Conservation (phyloP, 2,329 filamentous ascomycete species). For the Pseudocercospora musae region DNA sequence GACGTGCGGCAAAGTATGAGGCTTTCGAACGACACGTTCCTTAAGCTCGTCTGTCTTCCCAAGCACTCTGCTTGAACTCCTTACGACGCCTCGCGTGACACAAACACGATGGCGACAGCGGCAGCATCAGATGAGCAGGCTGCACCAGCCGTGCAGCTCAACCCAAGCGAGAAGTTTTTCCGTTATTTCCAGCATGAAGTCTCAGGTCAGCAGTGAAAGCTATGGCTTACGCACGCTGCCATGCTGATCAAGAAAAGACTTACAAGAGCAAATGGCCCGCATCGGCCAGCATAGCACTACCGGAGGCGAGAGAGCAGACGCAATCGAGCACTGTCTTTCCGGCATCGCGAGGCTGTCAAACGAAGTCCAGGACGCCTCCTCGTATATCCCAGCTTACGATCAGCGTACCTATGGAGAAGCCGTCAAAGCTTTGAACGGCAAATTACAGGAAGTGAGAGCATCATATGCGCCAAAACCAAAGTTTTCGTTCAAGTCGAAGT, state of each 20-base stretch:
- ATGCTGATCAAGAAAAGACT: slow-evolving; percentile 48
- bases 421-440: slow-evolving; percentile 76
- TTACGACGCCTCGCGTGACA: not conserved
- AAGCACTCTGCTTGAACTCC: not conserved
- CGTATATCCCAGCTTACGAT: slow-evolving; percentile 83
- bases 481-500: slow-evolving; percentile 69
- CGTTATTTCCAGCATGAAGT: slow-evolving; percentile 76
- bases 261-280: slow-evolving; percentile 71
- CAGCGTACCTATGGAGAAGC: slow-evolving; percentile 81
- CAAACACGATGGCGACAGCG: slow-evolving; percentile 13
- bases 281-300: slow-evolving; percentile 61
- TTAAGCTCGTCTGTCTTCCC: not conserved
- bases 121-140: slow-evolving; percentile 1
- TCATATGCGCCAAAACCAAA: slow-evolving; percentile 70
- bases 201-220: slow-evolving; percentile 51
- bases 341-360: slow-evolving; percentile 77
- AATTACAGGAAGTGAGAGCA: slow-evolving; percentile 66
- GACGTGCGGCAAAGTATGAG: not conserved
- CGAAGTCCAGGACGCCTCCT: slow-evolving; percentile 78
- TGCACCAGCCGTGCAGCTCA: slow-evolving; percentile 16
- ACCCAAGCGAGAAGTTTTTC: slow-evolving; percentile 75
- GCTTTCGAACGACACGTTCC: not conserved
- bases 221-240: not conserved
- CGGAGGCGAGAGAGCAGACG: slow-evolving; percentile 74
- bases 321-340: slow-evolving; percentile 74